Conservation (phyloP, 345 rosid species). For the Psidium friedrichsthalianum region DNA sequence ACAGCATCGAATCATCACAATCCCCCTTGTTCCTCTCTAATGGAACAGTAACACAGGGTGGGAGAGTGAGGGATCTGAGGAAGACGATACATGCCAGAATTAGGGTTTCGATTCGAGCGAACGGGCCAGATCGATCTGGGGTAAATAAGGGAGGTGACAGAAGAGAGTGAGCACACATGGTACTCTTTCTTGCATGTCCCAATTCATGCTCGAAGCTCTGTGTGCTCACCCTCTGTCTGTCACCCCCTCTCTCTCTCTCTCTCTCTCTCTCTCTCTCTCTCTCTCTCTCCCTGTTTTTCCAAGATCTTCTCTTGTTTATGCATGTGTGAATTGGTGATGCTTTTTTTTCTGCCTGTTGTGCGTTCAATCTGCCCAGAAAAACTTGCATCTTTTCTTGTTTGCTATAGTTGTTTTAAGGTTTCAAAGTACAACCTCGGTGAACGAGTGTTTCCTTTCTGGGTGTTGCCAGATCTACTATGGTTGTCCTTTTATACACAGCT, state of each 20-base stretch:
- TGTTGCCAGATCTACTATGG: not conserved
- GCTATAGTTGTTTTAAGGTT: not conserved
- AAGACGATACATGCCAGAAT: not conserved
- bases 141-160: conserved; percentile 16
- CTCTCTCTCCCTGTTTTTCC: not conserved
- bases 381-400: not conserved
- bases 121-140: not conserved
- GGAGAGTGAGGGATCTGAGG: not conserved
- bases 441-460: not conserved
- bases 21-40: not conserved
- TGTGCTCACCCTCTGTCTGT: conserved; percentile 26
- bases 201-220: conserved; percentile 19
- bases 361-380: not conserved
- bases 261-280: not conserved
- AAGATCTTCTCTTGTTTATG: not conserved
- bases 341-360: not conserved
- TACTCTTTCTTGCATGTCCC: conserved; percentile 8
- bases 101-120: not conserved
- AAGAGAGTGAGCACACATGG: conserved; percentile 35
- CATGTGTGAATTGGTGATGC: not conserved
- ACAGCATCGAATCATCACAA: not conserved
- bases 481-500: not conserved
- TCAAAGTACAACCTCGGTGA: not conserved
- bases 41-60: not conserved
- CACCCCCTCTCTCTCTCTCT: conserved; percentile 8